Evolutionary conservation across 2,329 filamentous ascomycete species (phyloP).

Genomic region (Fusarium sambucinum): DNA sequence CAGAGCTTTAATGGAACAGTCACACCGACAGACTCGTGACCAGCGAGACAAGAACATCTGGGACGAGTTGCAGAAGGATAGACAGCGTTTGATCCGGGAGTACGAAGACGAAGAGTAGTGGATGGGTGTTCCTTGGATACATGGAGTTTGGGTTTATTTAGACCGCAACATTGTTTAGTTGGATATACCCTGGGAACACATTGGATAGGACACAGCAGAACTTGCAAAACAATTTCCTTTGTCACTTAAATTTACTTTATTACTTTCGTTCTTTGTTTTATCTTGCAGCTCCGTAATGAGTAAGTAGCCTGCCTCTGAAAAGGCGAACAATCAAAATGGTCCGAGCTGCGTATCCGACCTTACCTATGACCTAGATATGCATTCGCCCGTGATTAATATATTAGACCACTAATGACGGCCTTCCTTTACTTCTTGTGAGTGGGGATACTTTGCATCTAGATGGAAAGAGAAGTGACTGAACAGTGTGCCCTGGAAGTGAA

Average conservation of each 20-base stretch:
- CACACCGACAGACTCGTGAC: neutral
- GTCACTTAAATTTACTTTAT: neutral
- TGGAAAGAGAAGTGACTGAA: no score
- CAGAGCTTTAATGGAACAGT: neutral
- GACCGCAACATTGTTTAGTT: neutral
- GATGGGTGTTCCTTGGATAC: neutral
- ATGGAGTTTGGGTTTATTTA: slow-evolving; percentile 3
- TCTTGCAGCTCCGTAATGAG: neutral
- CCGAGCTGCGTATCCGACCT: neutral
- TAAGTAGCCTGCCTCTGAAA: neutral
- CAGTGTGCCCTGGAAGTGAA: no score
- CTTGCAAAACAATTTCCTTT: slow-evolving; percentile 15
- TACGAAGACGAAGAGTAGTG: slow-evolving; percentile 6
- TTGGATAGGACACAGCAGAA: slow-evolving; percentile 1
- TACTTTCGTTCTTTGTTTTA: neutral
- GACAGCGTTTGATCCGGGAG: neutral
- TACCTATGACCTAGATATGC: neutral
- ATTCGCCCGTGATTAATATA: neutral
- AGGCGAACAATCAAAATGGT: neutral
- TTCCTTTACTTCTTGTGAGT: no score
- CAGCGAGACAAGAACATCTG: neutral
- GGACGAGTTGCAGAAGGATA: slow-evolving; percentile 5
- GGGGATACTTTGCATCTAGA: no score
- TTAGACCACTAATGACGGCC: neutral
- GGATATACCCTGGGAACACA: slow-evolving; percentile 24